Conservation (phyloP, 495 filamentous ascomycete species). For the Hapsidospora chrysogenum region DNA sequence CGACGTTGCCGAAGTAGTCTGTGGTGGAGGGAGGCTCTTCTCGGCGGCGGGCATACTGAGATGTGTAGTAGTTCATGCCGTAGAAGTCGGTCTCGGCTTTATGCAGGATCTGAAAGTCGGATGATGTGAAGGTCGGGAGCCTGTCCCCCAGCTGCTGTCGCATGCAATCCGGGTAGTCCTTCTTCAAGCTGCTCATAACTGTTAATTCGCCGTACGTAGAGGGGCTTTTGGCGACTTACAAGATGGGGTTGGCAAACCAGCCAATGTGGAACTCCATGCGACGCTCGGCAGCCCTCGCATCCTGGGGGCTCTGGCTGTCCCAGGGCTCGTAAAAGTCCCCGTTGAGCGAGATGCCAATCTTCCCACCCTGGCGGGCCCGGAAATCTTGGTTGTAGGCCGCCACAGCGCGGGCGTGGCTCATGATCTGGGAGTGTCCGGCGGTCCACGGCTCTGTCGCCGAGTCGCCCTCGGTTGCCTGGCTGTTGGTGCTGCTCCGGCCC, state of each 20-base stretch:
- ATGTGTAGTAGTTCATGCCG: slow-evolving; percentile 35
- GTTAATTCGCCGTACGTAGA: neutral
- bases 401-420: slow-evolving; percentile 33
- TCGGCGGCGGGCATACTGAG: slow-evolving; percentile 26
- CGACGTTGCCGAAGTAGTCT: slow-evolving; percentile 29
- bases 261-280: slow-evolving; percentile 40
- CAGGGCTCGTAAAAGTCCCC: slow-evolving; percentile 43
- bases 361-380: slow-evolving; percentile 25
- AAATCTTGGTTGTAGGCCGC: slow-evolving; percentile 36
- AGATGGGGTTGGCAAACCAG: slow-evolving; percentile 36
- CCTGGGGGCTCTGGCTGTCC: slow-evolving; percentile 32
- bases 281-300: slow-evolving; percentile 32
- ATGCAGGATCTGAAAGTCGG: slow-evolving; percentile 23
- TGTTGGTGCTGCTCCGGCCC: slow-evolving; percentile 31
- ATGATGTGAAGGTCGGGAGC: slow-evolving; percentile 23
- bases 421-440: slow-evolving; percentile 29
- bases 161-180: slow-evolving; percentile 32
- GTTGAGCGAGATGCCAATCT: slow-evolving; percentile 39
- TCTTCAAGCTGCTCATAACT: slow-evolving; percentile 5
- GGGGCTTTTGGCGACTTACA: slow-evolving; percentile 11
- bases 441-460: slow-evolving; percentile 33
- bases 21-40: slow-evolving; percentile 20
- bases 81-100: slow-evolving; percentile 31
- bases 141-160: slow-evolving; percentile 29
- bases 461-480: slow-evolving; percentile 29